These are phyloP conservation scores for Aspergillus hiratsukae DNA, from an alignment of 2,329 filamentous ascomycete species.

Conservation along the genomic window DNA sequence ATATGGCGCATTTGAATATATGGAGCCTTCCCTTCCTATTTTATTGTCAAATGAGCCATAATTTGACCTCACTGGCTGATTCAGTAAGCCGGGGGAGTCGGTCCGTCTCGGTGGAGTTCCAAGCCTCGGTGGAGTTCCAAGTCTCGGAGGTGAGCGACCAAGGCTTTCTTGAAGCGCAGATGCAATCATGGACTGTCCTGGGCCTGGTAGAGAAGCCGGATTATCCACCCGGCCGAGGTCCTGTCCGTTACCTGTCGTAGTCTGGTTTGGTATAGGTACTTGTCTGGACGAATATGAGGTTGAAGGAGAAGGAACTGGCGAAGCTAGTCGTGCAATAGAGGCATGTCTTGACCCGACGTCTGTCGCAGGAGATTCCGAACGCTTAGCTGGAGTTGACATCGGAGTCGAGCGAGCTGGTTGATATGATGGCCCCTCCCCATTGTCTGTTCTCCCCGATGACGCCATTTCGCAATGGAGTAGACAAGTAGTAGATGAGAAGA, in stretches of 20 bases:
- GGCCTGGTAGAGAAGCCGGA: conserved; percentile 62
- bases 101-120: conserved; percentile 49
- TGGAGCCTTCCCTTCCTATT: conserved; percentile 46
- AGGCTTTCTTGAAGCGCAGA: conserved; percentile 76
- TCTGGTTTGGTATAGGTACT: conserved; percentile 36
- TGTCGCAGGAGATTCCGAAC: conserved; percentile 34
- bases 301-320: conserved; percentile 49
- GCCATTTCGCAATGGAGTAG: conserved; percentile 9
- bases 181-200: conserved; percentile 81
- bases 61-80: conserved; percentile 59
- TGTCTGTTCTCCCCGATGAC: conserved; percentile 28
- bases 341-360: conserved; percentile 47
- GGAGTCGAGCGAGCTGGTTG: conserved; percentile 28
- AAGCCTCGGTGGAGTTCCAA: conserved; percentile 41
- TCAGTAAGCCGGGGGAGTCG: conserved; percentile 54
- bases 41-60: conserved; percentile 83
- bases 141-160: conserved; percentile 46
- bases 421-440: conserved; percentile 34
- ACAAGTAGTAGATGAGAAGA: background rate
- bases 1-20: conserved; percentile 54
- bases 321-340: conserved; percentile 53
- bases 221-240: conserved; percentile 57
- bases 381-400: conserved; percentile 28
- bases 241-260: conserved; percentile 53
- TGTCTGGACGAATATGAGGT: conserved; percentile 37